These are phyloP conservation scores for Kodamaea plutei DNA, from an alignment of 1,139 yeast species.

Conservation along the genomic window DNA sequence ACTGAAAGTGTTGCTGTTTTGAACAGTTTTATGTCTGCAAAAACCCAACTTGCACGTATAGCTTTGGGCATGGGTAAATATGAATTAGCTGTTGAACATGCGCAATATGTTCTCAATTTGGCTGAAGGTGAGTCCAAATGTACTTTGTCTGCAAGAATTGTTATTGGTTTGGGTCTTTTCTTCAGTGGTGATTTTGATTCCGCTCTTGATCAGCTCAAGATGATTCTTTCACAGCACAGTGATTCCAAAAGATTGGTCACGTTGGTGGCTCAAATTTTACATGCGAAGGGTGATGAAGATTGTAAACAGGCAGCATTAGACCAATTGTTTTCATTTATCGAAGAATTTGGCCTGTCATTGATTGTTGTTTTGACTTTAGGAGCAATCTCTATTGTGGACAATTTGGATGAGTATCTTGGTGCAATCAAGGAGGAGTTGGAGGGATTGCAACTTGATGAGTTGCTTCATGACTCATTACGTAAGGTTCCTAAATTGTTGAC, in stretches of 20 bases:
- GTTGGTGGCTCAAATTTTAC: constrained; percentile 72
- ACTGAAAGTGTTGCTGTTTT: constrained; percentile 48
- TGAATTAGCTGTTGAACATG: constrained; percentile 55
- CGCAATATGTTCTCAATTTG: constrained; percentile 54
- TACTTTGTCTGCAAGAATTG: constrained; percentile 58
- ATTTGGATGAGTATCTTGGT: constrained; percentile 53
- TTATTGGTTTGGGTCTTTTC: constrained; percentile 66
- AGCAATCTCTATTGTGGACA: constrained; percentile 69
- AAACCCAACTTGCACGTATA: constrained; percentile 68
- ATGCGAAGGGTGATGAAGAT: constrained; percentile 68
- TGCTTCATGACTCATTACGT: constrained; percentile 47
- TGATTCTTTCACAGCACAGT: constrained; percentile 45
- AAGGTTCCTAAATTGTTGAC: constrained; percentile 59
- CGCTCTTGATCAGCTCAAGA: constrained; percentile 64
- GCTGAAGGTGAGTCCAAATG: constrained; percentile 26
- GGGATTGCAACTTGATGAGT: constrained; percentile 43
- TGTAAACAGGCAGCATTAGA: constrained; percentile 79
- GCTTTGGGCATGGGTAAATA: constrained; percentile 57
- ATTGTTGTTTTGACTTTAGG: constrained; percentile 71
- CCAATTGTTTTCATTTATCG: constrained; percentile 61
- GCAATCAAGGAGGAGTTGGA: constrained; percentile 68
- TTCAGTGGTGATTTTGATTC: constrained; percentile 58
- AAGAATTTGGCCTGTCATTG: constrained; percentile 59
- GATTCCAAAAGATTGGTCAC: constrained; percentile 61
- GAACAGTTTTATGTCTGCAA: constrained; percentile 52